Base-by-base conservation (phyloP, 1,284 basidiomycete species). In the Kalmanozyma brasiliensis region DNA sequence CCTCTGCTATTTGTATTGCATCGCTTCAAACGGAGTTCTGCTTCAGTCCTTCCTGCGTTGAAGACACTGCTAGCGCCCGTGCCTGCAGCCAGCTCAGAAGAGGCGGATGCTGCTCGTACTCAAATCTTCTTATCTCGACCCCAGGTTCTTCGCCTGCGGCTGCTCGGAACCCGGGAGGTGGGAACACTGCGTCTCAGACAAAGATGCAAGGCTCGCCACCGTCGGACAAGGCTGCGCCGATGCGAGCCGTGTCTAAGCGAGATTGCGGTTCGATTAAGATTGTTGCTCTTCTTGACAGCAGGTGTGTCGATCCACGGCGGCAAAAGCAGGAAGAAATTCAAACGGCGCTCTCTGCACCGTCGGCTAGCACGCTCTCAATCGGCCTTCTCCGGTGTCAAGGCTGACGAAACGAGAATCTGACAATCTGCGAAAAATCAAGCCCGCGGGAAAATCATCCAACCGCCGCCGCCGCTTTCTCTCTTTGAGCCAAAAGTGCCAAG, bases 331-430 rank as follows among this genome's bases (percentile, higher is more conserved):
- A n/a, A n/a, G n/a, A n/a, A n/a, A n/a, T 45, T 34, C 11, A 36
- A 46, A 19, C 45, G 45, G 45, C 33, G 45, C 45, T 17, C 44
- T 35, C 9, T 46, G 33, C 26, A 46, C 45, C 45, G 45, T 29
- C 45, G 45, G 17, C 17, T 35, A 6, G 7, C 6, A 9, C 7
- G 16, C 17, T 35, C 34, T 14, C 34, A 35, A 35, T 37, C 57
- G 49, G 57, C 16, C 37, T 33, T 52, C 37, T 59, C 49, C 57
- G 57, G 23, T 29, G 16, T 4, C 23, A 35, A 35, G 40, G 16
- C 11, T 6, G 30, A 19, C 5, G 16, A 5, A 19, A 10, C 9
- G 13, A 33, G 14, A 13, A 19, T 16, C 9, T 19, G 22, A 44
- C 42, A 19, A 4, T 23, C 7, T 1, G 22, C 11, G 5, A 23